These are phyloP conservation scores for Trichosporon sp. DNA, from an alignment of 1,284 basidiomycete genomes.

Conservation along the genomic window DNA sequence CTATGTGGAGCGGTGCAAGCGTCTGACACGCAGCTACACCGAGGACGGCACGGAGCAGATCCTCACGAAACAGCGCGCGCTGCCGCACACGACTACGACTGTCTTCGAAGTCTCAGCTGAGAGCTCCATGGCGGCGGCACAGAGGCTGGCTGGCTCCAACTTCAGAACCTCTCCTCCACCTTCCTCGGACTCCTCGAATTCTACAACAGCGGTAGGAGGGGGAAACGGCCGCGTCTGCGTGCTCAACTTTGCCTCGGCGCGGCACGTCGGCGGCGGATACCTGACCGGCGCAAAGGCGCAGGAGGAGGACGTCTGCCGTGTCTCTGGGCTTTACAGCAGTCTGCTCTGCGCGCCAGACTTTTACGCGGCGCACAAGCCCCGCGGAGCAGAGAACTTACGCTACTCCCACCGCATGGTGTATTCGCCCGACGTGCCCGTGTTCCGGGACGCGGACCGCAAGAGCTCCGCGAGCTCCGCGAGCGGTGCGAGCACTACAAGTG, in stretches of 20 bases:
- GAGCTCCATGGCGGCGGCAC: slow-evolving; percentile 25
- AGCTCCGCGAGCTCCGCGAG: background rate
- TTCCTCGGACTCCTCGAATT: too few species aligned
- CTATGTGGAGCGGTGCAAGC: slow-evolving; percentile 5
- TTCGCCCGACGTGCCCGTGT: slow-evolving; percentile 27
- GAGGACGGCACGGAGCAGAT: slow-evolving; percentile 12
- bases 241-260: slow-evolving; percentile 33
- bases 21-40: slow-evolving; percentile 17
- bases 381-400: slow-evolving; percentile 19
- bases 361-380: slow-evolving; percentile 24
- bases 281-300: slow-evolving; percentile 29
- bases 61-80: background rate
- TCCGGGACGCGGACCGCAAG: slow-evolving; percentile 12
- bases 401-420: slow-evolving; percentile 33
- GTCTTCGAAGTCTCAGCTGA: slow-evolving; percentile 24
- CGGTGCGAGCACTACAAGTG: too few species aligned
- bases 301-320: slow-evolving; percentile 33
- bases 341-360: slow-evolving; percentile 21
- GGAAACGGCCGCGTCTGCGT: slow-evolving; percentile 19
- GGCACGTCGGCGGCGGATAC: slow-evolving; percentile 32
- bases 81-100: background rate
- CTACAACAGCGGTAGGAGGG: too few species aligned
- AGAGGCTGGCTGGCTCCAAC: slow-evolving; percentile 18
- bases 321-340: slow-evolving; percentile 27
- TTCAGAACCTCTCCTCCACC: too few species aligned